These are phyloP conservation scores for Phoma sp. DNA, from an alignment of 2,329 filamentous ascomycete genomes.

Conservation along the genomic window DNA sequence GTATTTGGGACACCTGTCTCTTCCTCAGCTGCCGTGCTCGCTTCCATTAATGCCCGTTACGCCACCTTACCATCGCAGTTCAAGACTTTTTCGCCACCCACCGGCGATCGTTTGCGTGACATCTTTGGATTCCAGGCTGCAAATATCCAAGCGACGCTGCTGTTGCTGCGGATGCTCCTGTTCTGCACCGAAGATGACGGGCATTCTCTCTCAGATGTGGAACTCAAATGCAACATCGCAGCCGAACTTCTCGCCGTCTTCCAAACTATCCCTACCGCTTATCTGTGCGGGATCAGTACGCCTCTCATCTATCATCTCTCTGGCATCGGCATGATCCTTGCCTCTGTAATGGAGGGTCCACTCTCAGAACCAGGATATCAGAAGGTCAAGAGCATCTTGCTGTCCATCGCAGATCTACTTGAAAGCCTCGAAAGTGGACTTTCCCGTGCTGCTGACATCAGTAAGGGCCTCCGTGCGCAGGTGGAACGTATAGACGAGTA, in stretches of 20 bases:
- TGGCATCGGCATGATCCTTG: constrained; percentile 56
- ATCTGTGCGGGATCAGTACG: constrained; percentile 56
- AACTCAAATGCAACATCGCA: too few relatives aligned
- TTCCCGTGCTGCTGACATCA: neutral
- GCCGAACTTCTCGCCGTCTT: neutral
- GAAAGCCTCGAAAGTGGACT: neutral
- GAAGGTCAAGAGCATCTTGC: neutral
- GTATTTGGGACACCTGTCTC: too few relatives aligned
- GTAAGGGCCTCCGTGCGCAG: neutral
- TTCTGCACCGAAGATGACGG: too few relatives aligned
- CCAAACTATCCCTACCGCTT: constrained; percentile 52
- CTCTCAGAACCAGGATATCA: neutral
- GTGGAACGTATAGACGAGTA: neutral
- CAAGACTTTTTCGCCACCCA: too few relatives aligned
- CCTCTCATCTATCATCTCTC: constrained; percentile 58
- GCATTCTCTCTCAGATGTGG: too few relatives aligned
- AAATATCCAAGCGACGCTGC: too few relatives aligned
- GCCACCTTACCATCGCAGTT: too few relatives aligned
- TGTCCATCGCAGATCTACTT: neutral
- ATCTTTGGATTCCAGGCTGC: too few relatives aligned
- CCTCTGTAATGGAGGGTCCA: neutral
- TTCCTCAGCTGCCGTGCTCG: too few relatives aligned
- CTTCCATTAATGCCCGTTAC: too few relatives aligned
- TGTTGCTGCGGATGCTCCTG: too few relatives aligned
- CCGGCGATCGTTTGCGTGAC: too few relatives aligned